A percentile compares a stretch with the other conserved stretches of the same genome.
Evolutionary conservation across 148 eudicot genomes (phyloP).

Genomic region (Nepenthes gracilis): DNA sequence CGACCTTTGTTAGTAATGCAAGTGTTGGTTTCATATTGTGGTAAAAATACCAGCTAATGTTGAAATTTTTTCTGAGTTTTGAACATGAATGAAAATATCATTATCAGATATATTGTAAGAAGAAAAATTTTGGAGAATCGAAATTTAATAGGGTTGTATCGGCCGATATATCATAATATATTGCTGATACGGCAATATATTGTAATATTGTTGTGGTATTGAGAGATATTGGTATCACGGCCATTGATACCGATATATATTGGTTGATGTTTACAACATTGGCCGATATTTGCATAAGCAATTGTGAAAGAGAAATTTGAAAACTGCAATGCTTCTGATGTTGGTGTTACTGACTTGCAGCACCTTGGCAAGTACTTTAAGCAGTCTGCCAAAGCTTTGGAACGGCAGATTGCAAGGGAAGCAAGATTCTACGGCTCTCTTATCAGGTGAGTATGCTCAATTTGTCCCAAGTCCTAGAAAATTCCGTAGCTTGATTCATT

Average conservation of each 20-base stretch:
- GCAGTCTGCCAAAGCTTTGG: slow-evolving; percentile 95
- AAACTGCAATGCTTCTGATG: not conserved
- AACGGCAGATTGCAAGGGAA: slow-evolving; percentile 82
- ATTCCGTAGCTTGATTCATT: not conserved
- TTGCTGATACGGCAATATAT: no score
- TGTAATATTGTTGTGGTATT: no score
- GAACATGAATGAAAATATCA: not conserved
- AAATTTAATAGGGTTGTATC: no score
- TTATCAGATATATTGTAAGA: no score
- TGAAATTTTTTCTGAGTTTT: not conserved
- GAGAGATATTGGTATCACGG: no score
- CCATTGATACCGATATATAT: no score
- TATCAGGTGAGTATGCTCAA: slow-evolving; percentile 49
- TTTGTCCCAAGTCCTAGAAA: not conserved
- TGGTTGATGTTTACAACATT: no score
- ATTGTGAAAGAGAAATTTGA: not conserved
- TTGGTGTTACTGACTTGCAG: slow-evolving; percentile 29
- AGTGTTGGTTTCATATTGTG: not conserved
- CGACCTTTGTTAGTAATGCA: no score
- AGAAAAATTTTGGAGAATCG: no score
- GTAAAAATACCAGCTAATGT: not conserved
- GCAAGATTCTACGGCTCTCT: slow-evolving; percentile 98
- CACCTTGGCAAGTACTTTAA: slow-evolving; percentile 87
- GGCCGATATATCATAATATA: no score
- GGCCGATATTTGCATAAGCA: not conserved